Conservation (phyloP, 371 early-diverging fungal genomes). For the Apophysomyces sp. region DNA sequence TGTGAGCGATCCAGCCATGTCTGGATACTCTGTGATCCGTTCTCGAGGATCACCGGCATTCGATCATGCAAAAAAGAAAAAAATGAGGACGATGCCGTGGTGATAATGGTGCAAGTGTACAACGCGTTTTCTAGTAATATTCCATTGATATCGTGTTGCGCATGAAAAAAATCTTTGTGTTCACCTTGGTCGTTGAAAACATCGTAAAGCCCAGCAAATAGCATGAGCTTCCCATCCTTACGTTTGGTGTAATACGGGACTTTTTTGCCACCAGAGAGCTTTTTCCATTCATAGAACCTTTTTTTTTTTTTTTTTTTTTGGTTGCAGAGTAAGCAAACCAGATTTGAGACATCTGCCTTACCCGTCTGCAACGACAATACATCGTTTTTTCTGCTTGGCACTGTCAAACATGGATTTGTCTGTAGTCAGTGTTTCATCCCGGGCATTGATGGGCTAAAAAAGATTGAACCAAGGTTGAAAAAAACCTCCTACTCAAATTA, state of each 20-base stretch:
- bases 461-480: not conserved
- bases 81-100: slow-evolving; percentile 46
- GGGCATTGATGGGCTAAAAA: slow-evolving; percentile 57
- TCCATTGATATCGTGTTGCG: not conserved
- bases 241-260: slow-evolving; percentile 61
- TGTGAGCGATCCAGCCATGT: slow-evolving; percentile 59
- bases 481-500: not conserved
- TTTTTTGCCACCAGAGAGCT: slow-evolving; percentile 42
- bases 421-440: slow-evolving; percentile 61
- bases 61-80: slow-evolving; percentile 67
- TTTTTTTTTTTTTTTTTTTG: not conserved
- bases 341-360: slow-evolving; percentile 13
- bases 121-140: slow-evolving; percentile 1
- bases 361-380: slow-evolving; percentile 72
- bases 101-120: slow-evolving; percentile 60
- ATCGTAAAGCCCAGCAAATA: slow-evolving; percentile 65
- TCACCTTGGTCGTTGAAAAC: slow-evolving; percentile 15
- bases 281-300: slow-evolving; percentile 78
- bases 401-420: slow-evolving; percentile 53
- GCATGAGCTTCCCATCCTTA: slow-evolving; percentile 57
- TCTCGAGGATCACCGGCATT: slow-evolving; percentile 71
- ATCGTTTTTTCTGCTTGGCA: slow-evolving; percentile 59
- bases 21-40: slow-evolving; percentile 38
- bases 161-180: not conserved
- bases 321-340: not conserved